Evolutionary conservation across 208 protist species (phyloP).

Genomic region (Acanthamoeba sp.): DNA sequence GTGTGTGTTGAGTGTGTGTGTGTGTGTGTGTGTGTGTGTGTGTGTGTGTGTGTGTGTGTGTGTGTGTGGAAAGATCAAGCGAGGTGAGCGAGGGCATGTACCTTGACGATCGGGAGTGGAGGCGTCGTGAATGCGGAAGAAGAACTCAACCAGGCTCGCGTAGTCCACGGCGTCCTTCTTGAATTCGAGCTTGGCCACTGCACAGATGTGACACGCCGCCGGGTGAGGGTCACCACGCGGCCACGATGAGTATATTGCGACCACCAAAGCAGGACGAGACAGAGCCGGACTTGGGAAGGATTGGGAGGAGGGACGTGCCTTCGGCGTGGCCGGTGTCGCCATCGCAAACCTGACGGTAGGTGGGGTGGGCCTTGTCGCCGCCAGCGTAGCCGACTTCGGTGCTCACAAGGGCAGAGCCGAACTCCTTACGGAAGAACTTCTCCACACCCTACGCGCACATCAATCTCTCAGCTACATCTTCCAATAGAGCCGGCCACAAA

Average conservation of each 20-base stretch:
- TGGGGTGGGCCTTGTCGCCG: conserved; percentile 88
- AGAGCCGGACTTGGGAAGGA: not conserved
- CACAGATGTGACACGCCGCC: not conserved
- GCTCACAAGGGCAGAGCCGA: conserved; percentile 90
- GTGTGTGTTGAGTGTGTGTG: too few species aligned
- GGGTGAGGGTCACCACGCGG: not conserved
- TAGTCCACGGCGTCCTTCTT: conserved; percentile 92
- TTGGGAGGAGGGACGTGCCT: not conserved
- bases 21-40: too few species aligned
- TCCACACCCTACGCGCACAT: conserved; percentile 95
- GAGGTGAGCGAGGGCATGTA: not conserved
- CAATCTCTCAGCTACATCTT: not conserved
- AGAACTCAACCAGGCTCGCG: conserved; percentile 93
- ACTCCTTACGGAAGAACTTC: conserved; percentile 93
- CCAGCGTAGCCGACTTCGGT: conserved; percentile 92
- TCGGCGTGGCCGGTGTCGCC: conserved; percentile 96
- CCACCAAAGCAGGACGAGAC: too few species aligned
- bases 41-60: too few species aligned
- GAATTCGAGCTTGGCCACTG: conserved; percentile 91
- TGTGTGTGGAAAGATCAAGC: too few species aligned
- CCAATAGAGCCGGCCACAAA: too few species aligned
- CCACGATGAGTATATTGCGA: too few species aligned
- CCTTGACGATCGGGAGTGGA: conserved; percentile 94
- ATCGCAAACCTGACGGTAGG: conserved; percentile 94
- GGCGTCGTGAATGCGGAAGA: conserved; percentile 97